Percentiles rank a stretch among this genome's conserved stretches.
These are phyloP conservation scores for Acacia pycnantha DNA, from an alignment of 331 rosid species.

Conservation along the genomic window DNA sequence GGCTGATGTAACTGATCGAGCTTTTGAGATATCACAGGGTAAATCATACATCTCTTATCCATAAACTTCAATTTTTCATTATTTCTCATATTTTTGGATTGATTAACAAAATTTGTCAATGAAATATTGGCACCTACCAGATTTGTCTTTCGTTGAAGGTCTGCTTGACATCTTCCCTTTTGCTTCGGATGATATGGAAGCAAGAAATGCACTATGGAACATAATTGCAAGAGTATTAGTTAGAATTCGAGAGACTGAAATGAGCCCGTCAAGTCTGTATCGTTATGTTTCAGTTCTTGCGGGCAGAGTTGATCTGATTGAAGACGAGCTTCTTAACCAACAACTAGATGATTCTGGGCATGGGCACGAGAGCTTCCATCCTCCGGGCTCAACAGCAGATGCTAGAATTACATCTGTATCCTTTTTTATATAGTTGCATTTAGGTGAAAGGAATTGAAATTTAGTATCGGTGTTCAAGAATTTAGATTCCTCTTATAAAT, in stretches of 20 bases:
- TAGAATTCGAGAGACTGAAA: slow-evolving; percentile 57
- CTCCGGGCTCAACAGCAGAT: slow-evolving; percentile 37
- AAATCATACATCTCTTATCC: slow-evolving; percentile 17
- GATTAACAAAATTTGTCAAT: slow-evolving; percentile 18
- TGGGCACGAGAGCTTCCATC: slow-evolving; percentile 29
- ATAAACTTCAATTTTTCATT: slow-evolving; percentile 17
- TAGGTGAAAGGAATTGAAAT: slow-evolving; percentile 17
- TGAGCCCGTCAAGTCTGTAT: slow-evolving; percentile 51
- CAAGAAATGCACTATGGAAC: slow-evolving; percentile 87
- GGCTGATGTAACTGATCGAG: slow-evolving; percentile 59
- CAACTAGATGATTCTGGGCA: slow-evolving; percentile 38
- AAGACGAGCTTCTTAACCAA: slow-evolving; percentile 78
- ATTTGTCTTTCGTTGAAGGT: slow-evolving; percentile 65
- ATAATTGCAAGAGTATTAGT: slow-evolving; percentile 63
- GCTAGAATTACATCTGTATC: slow-evolving; percentile 81
- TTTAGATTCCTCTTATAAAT: slow-evolving; percentile 7
- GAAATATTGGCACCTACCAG: slow-evolving; percentile 45
- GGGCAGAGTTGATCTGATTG: slow-evolving; percentile 67
- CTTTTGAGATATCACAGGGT: slow-evolving; percentile 65
- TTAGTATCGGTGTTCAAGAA: not conserved
- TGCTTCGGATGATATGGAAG: slow-evolving; percentile 80
- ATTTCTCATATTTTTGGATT: slow-evolving; percentile 14
- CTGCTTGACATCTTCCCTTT: slow-evolving; percentile 84
- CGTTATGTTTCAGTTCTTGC: slow-evolving; percentile 58
- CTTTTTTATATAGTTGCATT: slow-evolving; percentile 34